phyloP scores from a whole-genome alignment of 2,329 filamentous ascomycete species.

The Colletotrichum salicis region DNA sequence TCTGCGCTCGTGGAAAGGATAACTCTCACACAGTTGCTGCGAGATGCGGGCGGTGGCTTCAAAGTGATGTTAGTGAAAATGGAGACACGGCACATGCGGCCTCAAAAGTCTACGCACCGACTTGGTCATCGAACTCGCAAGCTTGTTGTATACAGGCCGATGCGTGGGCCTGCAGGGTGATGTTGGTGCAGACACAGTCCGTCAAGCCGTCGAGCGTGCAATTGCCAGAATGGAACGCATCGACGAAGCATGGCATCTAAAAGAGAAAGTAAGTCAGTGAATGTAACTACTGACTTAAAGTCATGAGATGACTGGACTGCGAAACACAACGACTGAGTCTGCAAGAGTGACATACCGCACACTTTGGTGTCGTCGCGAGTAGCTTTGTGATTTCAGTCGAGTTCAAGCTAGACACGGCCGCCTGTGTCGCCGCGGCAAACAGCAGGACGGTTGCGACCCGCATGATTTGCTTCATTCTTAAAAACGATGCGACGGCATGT shows the following conservation, averaged over 20 bases:
- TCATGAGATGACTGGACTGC: background rate
- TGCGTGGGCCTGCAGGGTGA: conserved; percentile 16
- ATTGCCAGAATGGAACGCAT: conserved; percentile 15
- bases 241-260: conserved; percentile 28
- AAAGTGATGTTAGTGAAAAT: accelerated
- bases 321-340: background rate
- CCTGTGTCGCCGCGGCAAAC: background rate
- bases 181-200: conserved; percentile 28
- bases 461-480: background rate
- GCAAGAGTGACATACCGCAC: conserved; percentile 14
- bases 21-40: conserved; percentile 13
- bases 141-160: conserved; percentile 31
- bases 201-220: conserved; percentile 18
- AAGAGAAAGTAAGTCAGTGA: background rate
- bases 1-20: conserved; percentile 4
- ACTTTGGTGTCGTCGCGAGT: conserved; percentile 15
- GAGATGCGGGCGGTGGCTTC: conserved; percentile 14
- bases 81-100: accelerated
- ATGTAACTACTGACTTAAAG: background rate
- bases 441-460: conserved; percentile 1
- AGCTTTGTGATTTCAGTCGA: background rate
- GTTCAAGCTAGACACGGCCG: background rate
- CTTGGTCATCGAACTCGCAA: conserved; percentile 22
- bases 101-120: background rate
- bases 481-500: background rate